phyloP scores from a whole-genome alignment of 2,329 filamentous ascomycete species.

The Gliomastix tumulicola region DNA sequence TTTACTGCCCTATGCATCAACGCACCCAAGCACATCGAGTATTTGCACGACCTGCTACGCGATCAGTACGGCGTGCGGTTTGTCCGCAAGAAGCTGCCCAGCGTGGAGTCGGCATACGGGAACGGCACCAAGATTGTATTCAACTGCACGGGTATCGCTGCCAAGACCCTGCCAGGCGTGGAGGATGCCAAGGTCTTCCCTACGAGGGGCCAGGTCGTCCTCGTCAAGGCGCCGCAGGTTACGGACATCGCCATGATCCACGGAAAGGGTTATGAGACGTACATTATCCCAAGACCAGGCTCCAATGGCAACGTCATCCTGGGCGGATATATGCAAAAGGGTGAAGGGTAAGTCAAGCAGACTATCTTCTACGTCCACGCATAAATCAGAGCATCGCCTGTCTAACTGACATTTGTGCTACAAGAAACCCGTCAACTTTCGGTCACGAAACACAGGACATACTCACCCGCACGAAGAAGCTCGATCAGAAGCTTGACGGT shows the following conservation, averaged over 20 bases:
- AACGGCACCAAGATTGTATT: slow-evolving; percentile 20
- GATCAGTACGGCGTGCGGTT: slow-evolving; percentile 22
- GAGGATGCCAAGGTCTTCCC: slow-evolving; percentile 28
- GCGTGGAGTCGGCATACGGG: slow-evolving; percentile 16
- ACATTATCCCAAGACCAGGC: slow-evolving; percentile 21
- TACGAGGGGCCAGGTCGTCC: slow-evolving; percentile 28
- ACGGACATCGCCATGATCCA: slow-evolving; percentile 27
- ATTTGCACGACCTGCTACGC: slow-evolving; percentile 16
- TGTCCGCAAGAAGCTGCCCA: slow-evolving; percentile 16
- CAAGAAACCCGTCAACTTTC: background rate
- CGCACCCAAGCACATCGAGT: slow-evolving; percentile 26
- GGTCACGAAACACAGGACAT: slow-evolving; percentile 28
- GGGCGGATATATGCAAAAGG: slow-evolving; percentile 30
- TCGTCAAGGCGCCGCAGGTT: slow-evolving; percentile 22
- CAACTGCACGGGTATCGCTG: slow-evolving; percentile 25
- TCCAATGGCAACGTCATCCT: slow-evolving; percentile 22
- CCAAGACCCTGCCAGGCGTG: slow-evolving; percentile 23
- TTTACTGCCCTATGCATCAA: slow-evolving; percentile 29
- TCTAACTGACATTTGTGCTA: background rate
- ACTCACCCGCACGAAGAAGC: slow-evolving; percentile 20
- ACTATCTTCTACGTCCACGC: background rate
- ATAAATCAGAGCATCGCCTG: background rate
- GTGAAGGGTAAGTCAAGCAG: slow-evolving; percentile 18
- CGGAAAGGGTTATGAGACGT: slow-evolving; percentile 20
- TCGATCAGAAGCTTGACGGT: slow-evolving; percentile 19